A percentile compares a stretch with the other conserved stretches of the same genome.
Conservation (phyloP, 169 alveolate genomes). For the Eimeria necatrix region DNA sequence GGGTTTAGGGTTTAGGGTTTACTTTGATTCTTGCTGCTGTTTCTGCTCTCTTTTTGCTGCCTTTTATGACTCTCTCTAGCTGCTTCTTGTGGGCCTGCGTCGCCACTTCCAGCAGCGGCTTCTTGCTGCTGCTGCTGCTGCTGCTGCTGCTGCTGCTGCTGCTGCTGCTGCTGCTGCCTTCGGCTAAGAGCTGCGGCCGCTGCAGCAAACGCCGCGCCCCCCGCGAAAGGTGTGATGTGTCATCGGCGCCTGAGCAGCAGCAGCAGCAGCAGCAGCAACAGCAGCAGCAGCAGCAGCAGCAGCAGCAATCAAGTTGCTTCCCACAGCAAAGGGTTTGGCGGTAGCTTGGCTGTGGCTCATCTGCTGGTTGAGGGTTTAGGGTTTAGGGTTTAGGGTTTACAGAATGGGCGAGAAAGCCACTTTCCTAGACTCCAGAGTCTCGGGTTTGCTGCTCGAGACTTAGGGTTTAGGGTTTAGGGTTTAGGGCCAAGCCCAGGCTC, state of each 20-base stretch:
- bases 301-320: not conserved
- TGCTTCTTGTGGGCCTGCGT: conserved; percentile 53
- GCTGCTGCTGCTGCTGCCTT: not conserved
- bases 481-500: too few relatives aligned
- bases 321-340: not conserved
- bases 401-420: too few relatives aligned
- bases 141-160: conserved; percentile 11
- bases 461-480: too few relatives aligned
- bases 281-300: conserved; percentile 30
- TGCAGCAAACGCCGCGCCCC: conserved; percentile 58
- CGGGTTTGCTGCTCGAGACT: too few relatives aligned
- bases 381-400: too few relatives aligned
- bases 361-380: too few relatives aligned
- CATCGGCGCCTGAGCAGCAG: not conserved
- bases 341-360: too few relatives aligned
- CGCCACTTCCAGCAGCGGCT: conserved; percentile 34
- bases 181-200: not conserved
- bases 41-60: not conserved
- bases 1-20: conserved; percentile 16
- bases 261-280: conserved; percentile 17
- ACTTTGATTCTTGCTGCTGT: conserved; percentile 4
- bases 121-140: conserved; percentile 66
- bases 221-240: not conserved
- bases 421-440: too few relatives aligned
- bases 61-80: not conserved